Conservation (phyloP, 2,329 filamentous ascomycete genomes). For the Cercospora zeae-maydis region DNA sequence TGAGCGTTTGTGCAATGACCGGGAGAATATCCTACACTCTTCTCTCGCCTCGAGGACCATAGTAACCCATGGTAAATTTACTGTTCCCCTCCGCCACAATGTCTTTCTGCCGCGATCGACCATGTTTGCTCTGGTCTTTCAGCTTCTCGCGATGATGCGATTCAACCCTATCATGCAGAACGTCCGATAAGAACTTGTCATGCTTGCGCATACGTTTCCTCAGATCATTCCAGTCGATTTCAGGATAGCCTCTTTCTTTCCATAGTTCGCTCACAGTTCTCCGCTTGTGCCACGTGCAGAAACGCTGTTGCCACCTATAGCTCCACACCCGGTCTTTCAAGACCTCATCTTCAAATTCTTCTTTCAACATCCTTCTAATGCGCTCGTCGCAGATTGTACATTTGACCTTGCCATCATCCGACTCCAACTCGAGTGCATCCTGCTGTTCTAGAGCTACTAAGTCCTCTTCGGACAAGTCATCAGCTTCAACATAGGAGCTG, state of each 20-base stretch:
- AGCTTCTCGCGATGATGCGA: slow-evolving; percentile 31
- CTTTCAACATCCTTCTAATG: slow-evolving; percentile 24
- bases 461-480: neutral
- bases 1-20: neutral
- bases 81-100: slow-evolving; percentile 14
- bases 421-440: slow-evolving; percentile 14
- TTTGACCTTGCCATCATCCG: slow-evolving; percentile 13
- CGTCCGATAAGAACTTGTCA: slow-evolving; percentile 23
- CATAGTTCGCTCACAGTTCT: slow-evolving; percentile 30
- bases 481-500: neutral
- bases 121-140: slow-evolving; percentile 24
- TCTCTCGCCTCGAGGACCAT: slow-evolving; percentile 36
- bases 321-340: slow-evolving; percentile 25
- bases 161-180: slow-evolving; percentile 27
- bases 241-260: slow-evolving; percentile 33
- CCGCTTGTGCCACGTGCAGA: slow-evolving; percentile 35
- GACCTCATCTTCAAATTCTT: slow-evolving; percentile 33
- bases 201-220: slow-evolving; percentile 29
- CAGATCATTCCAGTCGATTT: slow-evolving; percentile 35
- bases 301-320: slow-evolving; percentile 34
- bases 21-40: slow-evolving; percentile 30
- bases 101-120: slow-evolving; percentile 22
- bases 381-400: slow-evolving; percentile 30
- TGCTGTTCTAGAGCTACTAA: slow-evolving; percentile 2
- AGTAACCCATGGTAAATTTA: slow-evolving; percentile 34